Conservation (phyloP, 768 basidiomycete species). For the Arthromyces matolae region DNA sequence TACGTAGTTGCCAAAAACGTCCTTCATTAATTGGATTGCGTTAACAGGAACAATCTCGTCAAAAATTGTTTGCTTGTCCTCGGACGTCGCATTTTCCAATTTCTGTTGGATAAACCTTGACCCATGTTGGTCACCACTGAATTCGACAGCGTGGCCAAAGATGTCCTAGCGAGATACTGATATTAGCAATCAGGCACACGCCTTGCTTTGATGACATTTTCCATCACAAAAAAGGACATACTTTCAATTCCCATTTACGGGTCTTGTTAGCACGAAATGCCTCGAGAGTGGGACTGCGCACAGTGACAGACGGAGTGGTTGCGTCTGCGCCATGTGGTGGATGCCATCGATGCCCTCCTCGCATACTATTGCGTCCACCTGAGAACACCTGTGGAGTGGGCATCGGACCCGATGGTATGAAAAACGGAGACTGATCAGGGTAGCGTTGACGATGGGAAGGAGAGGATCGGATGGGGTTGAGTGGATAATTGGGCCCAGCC, state of each 20-base stretch:
- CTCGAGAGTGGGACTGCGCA: slow-evolving; percentile 74
- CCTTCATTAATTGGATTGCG: slow-evolving; percentile 74
- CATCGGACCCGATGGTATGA: slow-evolving; percentile 39
- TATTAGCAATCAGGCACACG: slow-evolving; percentile 14
- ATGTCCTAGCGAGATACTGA: slow-evolving; percentile 60
- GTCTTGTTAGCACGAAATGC: slow-evolving; percentile 81
- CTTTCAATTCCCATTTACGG: slow-evolving; percentile 78
- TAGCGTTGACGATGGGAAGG: slow-evolving; percentile 44
- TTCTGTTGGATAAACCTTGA: slow-evolving; percentile 96
- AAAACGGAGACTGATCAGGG: slow-evolving; percentile 48
- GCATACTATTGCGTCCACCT: slow-evolving; percentile 35
- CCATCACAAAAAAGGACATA: slow-evolving; percentile 30
- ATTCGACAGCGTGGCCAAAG: slow-evolving; percentile 81
- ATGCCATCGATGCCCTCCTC: slow-evolving; percentile 38
- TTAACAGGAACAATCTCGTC: slow-evolving; percentile 83
- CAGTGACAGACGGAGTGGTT: slow-evolving; percentile 28
- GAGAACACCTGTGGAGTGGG: slow-evolving; percentile 31
- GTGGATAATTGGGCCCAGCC: slow-evolving; percentile 37
- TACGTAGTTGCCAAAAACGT: slow-evolving; percentile 97
- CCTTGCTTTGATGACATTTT: neutral
- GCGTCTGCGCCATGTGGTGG: slow-evolving; percentile 33
- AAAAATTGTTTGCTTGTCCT: slow-evolving; percentile 78
- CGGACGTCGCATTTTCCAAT: slow-evolving; percentile 69
- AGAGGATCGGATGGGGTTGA: slow-evolving; percentile 37
- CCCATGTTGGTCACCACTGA: slow-evolving; percentile 93